phyloP scores from a whole-genome alignment of 192 early-diverging fungal species.

The Coemansia sp. region DNA sequence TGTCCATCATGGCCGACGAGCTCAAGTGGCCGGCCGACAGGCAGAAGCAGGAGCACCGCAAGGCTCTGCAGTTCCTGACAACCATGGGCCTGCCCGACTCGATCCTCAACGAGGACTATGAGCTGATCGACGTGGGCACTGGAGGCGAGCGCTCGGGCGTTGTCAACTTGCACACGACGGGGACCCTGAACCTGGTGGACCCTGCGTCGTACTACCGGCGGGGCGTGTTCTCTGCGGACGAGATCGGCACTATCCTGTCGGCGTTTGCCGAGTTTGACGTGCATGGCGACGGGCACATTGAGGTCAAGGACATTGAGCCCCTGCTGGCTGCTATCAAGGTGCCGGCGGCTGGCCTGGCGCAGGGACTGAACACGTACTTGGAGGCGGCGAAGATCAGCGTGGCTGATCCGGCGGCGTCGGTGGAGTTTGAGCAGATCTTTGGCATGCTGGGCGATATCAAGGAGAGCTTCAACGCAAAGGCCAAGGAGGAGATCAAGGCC shows the following conservation, averaged over 20 bases:
- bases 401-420: conserved; percentile 13
- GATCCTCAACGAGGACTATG: conserved; percentile 26
- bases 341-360: conserved; percentile 12
- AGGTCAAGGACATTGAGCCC: conserved; percentile 37
- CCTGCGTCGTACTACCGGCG: conserved; percentile 54
- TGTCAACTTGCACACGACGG: conserved; percentile 27
- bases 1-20: conserved; percentile 91
- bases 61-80: conserved; percentile 73
- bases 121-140: conserved; percentile 9
- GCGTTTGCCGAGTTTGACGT: conserved; percentile 53
- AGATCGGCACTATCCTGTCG: conserved; percentile 50
- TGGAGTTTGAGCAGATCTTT: conserved; percentile 57
- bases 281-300: conserved; percentile 47
- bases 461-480: conserved; percentile 39
- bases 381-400: conserved; percentile 14
- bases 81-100: conserved; percentile 88
- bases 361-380: conserved; percentile 16
- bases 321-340: conserved; percentile 42
- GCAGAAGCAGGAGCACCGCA: conserved; percentile 65
- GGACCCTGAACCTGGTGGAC: conserved; percentile 38
- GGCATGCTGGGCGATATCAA: conserved; percentile 49
- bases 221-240: conserved; percentile 54
- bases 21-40: conserved; percentile 72
- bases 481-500: conserved; percentile 3
- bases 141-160: conserved; percentile 14